Conservation (phyloP, 306 rosid species). For the Citrullus amarus region DNA sequence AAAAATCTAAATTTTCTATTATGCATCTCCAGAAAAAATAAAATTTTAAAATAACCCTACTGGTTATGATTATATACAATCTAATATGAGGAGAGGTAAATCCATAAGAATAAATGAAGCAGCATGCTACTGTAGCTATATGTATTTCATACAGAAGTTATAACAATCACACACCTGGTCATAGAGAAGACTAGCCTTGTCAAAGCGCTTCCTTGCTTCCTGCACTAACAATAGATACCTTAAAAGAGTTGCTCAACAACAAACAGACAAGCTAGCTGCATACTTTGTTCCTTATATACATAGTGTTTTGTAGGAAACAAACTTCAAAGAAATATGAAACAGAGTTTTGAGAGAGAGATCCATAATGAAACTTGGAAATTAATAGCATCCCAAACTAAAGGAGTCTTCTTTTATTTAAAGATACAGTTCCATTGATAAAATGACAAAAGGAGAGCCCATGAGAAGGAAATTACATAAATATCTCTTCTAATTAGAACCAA, state of each 20-base stretch:
- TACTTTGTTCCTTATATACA: not conserved
- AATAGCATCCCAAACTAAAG: not conserved
- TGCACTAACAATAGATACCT: slow-evolving; percentile 45
- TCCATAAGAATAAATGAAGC: not conserved
- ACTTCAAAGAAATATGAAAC: not conserved
- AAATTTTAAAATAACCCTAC: too few species aligned
- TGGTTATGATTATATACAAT: not conserved
- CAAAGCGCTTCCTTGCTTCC: slow-evolving; percentile 98
- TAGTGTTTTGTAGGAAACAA: not conserved
- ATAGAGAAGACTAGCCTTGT: slow-evolving; percentile 92
- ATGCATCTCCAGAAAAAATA: not conserved
- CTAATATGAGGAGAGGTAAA: slow-evolving; percentile 4
- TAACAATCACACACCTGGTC: slow-evolving; percentile 62
- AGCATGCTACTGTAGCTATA: not conserved
- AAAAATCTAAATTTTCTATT: not conserved
- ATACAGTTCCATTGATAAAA: too few species aligned
- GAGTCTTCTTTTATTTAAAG: not conserved
- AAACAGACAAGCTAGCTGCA: not conserved
- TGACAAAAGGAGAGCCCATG: too few species aligned
- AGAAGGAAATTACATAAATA: too few species aligned
- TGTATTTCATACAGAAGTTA: not conserved
- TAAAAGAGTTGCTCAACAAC: slow-evolving; percentile 10
- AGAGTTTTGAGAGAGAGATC: not conserved
- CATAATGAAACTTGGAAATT: not conserved
- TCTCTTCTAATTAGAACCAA: too few species aligned